These are phyloP conservation scores for Loxodes magnus DNA, from an alignment of 73 alveolate species.

Conservation along the genomic window DNA sequence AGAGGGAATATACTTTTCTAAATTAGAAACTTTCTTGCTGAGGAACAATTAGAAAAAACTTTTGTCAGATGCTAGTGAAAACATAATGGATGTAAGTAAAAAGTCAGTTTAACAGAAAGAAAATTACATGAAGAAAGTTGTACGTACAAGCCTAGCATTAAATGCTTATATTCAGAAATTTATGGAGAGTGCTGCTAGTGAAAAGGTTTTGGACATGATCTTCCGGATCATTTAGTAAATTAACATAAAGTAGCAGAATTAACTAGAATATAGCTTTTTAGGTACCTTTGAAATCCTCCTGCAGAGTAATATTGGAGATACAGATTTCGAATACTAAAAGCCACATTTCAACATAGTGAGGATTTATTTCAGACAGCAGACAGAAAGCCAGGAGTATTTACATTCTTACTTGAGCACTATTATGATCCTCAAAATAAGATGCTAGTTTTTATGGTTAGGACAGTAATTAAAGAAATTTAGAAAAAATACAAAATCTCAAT, in stretches of 20 bases:
- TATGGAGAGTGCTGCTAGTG: constrained; percentile 2
- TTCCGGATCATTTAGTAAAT: neutral
- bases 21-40: neutral
- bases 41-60: neutral
- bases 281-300: constrained; percentile 6
- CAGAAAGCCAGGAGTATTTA: neutral
- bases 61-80: neutral
- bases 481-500: neutral
- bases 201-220: neutral
- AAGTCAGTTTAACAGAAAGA: neutral
- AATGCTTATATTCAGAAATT: neutral
- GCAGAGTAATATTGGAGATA: neutral
- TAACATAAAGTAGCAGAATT: neutral
- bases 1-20: no score
- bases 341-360: no score
- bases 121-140: neutral
- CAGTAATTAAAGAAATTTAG: neutral
- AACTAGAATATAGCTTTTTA: neutral
- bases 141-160: neutral
- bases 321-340: neutral
- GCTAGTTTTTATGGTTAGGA: neutral
- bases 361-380: neutral
- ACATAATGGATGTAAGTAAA: neutral
- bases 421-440: neutral
- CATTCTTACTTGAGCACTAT: neutral